Evolutionary conservation across 2,329 filamentous ascomycete genomes (phyloP).

Genomic region (Pseudogymnoascus sp.): DNA sequence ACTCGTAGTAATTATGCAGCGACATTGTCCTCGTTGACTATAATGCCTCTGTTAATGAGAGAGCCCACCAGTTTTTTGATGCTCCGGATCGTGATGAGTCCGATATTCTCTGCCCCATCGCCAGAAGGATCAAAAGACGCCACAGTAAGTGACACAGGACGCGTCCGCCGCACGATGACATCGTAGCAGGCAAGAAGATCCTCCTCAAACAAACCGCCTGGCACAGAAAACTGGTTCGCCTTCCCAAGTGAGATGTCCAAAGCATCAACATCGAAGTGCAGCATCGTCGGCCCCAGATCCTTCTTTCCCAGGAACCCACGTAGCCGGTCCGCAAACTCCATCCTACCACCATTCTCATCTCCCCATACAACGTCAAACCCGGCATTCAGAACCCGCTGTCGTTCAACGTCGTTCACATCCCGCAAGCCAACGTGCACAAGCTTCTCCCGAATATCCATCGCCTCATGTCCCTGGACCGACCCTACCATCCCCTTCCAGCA

Average conservation of each 20-base stretch:
- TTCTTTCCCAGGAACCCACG: conserved; percentile 8
- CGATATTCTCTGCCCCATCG: conserved; percentile 5
- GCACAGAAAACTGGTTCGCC: conserved; percentile 32
- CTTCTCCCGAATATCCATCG: conserved; percentile 15
- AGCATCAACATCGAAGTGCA: conserved; percentile 33
- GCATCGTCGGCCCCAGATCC: conserved; percentile 21
- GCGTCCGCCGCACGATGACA: background rate
- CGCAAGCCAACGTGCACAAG: conserved; percentile 26
- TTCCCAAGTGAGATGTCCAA: conserved; percentile 29
- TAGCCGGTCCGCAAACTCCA: conserved; percentile 19
- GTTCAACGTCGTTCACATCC: conserved; percentile 26
- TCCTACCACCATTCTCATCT: conserved; percentile 9
- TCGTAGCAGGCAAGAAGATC: conserved; percentile 20
- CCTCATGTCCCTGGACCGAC: conserved; percentile 27
- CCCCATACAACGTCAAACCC: conserved; percentile 29
- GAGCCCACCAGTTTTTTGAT: background rate
- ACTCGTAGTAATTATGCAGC: background rate
- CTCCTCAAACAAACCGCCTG: conserved; percentile 28
- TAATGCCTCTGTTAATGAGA: background rate
- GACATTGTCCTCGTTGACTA: background rate
- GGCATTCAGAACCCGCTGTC: conserved; percentile 26
- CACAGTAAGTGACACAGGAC: conserved; percentile 6
- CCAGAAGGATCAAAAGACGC: conserved; percentile 9
- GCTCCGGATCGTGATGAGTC: background rate
- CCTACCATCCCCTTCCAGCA: conserved; percentile 28